A percentile compares a stretch with the other conserved stretches of the same genome.
phyloP scores from a whole-genome alignment of 768 basidiomycete genomes.

The Lactarius trivialis region DNA sequence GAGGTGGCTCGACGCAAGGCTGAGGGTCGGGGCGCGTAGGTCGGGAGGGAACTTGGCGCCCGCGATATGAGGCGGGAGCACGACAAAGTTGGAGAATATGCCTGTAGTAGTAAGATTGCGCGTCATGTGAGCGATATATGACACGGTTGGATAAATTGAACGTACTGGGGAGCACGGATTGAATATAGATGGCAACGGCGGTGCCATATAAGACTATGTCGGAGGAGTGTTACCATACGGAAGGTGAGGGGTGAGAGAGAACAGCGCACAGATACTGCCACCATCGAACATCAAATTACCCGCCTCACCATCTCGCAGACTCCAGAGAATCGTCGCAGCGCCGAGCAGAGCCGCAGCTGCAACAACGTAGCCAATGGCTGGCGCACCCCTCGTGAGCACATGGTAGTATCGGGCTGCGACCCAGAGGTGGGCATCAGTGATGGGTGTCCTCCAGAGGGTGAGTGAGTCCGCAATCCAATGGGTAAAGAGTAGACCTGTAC shows the following conservation, averaged over 20 bases:
- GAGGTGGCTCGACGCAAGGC: constrained; percentile 77
- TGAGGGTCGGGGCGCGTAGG: constrained; percentile 59
- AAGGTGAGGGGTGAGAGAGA: background rate
- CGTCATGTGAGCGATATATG: constrained; percentile 10
- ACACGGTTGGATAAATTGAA: background rate
- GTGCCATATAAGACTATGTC: constrained; percentile 65
- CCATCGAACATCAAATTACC: constrained; percentile 91
- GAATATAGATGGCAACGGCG: constrained; percentile 64
- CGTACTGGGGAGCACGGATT: constrained; percentile 77
- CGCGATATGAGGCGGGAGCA: constrained; percentile 30
- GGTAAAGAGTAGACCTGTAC: constrained; percentile 69
- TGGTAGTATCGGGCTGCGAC: constrained; percentile 79
- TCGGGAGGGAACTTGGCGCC: constrained; percentile 54
- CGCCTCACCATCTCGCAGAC: constrained; percentile 67
- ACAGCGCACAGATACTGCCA: constrained; percentile 70
- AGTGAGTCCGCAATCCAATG: constrained; percentile 93
- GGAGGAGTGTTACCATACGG: background rate
- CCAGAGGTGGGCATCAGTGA: constrained; percentile 78
- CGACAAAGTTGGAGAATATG: constrained; percentile 49
- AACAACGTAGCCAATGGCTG: constrained; percentile 50
- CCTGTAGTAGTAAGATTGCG: constrained; percentile 32
- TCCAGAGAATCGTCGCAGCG: constrained; percentile 65
- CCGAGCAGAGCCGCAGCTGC: constrained; percentile 52
- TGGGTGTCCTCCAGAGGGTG: constrained; percentile 81
- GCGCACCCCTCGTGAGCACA: constrained; percentile 61